Evolutionary conservation across 2,329 filamentous ascomycete species (phyloP), one percentile per base, ranked within the genome.

Genomic region (Fusarium buharicum): DNA sequence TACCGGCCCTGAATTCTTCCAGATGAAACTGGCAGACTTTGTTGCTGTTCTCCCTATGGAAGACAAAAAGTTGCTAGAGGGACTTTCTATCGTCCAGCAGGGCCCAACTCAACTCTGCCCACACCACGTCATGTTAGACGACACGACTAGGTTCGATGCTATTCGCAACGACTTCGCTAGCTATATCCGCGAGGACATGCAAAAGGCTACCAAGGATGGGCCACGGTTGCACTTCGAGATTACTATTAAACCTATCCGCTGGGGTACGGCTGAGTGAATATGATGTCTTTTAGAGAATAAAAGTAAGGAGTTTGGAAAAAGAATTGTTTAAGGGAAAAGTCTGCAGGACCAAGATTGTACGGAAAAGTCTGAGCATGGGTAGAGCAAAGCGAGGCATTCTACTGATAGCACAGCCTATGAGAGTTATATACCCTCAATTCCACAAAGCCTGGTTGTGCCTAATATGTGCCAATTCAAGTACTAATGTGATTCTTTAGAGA

Each of bases 91-190:
- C 18, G 17, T 44, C 4, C 57, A 60, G 27, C 37, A 43, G 8
- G 49, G 57, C 1, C 39, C 27, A 2, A 33, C 22, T 3, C 22
- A 24, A 24, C 34, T 28, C 2, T 48, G 43, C 13, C 13, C 50
- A 4, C 34, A 51, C 2, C 60, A 64, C 11, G 45, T 64, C 2
- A 64, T 60, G 20, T n/a, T 63, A 6, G 60, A 55, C 20, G 63
- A 63, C 9, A 54, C 63, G 16, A 36, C 49, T 12, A 50, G 55
- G 6, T 62, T 50, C 10, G 38, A 30, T 2, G 48, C 49, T 4
- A 62, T 63, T n/a, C 55, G 33, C 10, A 28, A 55, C 7, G 37
- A 39, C 18, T 63, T 44, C 30, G 14, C 46, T n/a, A 18, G 14
- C 17, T n/a, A 17, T 14, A 46, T 62, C 3, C 50, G 48, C 17